Base-by-base conservation (phyloP, 495 filamentous ascomycete genomes). In the Durotheca rogersii region DNA sequence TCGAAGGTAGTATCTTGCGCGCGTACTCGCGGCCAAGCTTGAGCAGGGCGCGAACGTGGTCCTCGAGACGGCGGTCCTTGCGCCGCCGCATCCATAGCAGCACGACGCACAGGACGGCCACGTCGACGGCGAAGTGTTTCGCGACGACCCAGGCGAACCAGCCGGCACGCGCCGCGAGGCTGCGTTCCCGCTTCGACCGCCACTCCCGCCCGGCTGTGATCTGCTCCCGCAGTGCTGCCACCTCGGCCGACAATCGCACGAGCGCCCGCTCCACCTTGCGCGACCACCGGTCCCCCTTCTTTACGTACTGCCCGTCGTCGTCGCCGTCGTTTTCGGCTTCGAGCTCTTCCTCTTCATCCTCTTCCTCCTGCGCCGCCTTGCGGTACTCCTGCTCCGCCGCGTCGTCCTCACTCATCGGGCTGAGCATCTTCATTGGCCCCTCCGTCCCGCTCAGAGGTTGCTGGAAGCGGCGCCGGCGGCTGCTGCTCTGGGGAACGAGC, bases 161-260 rank as follows among this genome's bases (percentile, higher is more conserved):
- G 14, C 79, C 71, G 5, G 85, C 7, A 87, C 88, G 95, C n/a
- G 84, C 77, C 52, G 75, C 75, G 12, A 89, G 45, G 23, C 74
- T 77, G 18, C 72, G 76, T 32, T 80, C 75, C 42, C 78, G 77
- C 30, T 67, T 72, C 6, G 75, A 67, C 48, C 72, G 72, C 67
- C 75, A 79, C 41, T 81, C 77, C 10, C 81, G 70, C 2, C 80
- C 75, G 2, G 81, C 77, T 44, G 94, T 87, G 54, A 96, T 86
- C 64, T 95, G 88, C 67, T 98, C 93, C 16, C 93, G 79, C 54
- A 96, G 72, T n/a, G 93, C 93, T 3, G 93, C 89, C 12, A 97
- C 81, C 69, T 98, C 93, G 10, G 91, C 85, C 31, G 90, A 93
- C 74, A 98, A 84, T 58, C 87, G 87, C 32, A 91, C 85, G 45